These are phyloP conservation scores for Biscogniauxia mediterranea DNA, from an alignment of 2,329 filamentous ascomycete species.

Conservation along the genomic window DNA sequence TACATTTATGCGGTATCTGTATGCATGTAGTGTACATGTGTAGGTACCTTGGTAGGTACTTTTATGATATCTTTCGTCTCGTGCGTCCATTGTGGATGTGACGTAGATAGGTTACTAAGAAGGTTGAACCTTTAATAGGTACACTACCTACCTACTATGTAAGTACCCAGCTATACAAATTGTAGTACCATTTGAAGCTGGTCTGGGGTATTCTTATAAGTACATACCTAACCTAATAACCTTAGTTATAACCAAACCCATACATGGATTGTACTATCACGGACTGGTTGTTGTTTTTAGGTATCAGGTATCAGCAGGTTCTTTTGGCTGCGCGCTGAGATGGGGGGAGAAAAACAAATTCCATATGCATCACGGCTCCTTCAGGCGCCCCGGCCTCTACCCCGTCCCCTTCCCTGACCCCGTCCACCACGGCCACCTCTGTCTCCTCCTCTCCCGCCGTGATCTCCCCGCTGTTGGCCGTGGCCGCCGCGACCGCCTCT, in stretches of 20 bases:
- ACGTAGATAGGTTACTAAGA: too few relatives aligned
- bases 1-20: too few relatives aligned
- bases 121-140: too few relatives aligned
- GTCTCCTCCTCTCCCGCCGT: constrained; percentile 55
- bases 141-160: too few relatives aligned
- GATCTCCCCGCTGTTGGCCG: constrained; percentile 57
- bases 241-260: too few relatives aligned
- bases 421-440: constrained; percentile 56
- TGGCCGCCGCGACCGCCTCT: constrained; percentile 63
- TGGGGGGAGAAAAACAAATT: neutral
- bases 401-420: constrained; percentile 46
- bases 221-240: too few relatives aligned
- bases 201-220: neutral
- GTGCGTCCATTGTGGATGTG: neutral
- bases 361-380: neutral
- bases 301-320: neutral
- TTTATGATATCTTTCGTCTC: neutral
- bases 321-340: neutral
- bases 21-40: too few relatives aligned
- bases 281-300: too few relatives aligned
- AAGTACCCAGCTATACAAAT: neutral
- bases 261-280: too few relatives aligned
- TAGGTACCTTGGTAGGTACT: too few relatives aligned
- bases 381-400: constrained; percentile 39
- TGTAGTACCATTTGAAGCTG: neutral